A percentile compares a stretch with the other conserved stretches of the same genome.
phyloP scores from a whole-genome alignment of 352 stramenopile genomes.

The Phytophthora agathidicida region DNA sequence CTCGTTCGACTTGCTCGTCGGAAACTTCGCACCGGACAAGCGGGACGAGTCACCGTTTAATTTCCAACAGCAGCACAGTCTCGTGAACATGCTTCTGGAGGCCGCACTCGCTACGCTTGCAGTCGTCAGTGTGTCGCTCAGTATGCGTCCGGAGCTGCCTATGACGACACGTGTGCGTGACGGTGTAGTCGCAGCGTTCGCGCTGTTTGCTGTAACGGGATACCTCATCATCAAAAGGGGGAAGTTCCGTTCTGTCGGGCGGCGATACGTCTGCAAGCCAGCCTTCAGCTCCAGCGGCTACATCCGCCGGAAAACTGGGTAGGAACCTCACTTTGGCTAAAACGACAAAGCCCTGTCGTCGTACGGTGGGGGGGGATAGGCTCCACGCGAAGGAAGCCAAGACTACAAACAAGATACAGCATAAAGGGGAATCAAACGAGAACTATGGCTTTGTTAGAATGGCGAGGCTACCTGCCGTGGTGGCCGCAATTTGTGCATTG shows the following conservation, averaged over 20 bases:
- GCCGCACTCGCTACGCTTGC: constrained; percentile 49
- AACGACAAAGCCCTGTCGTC: too few relatives aligned
- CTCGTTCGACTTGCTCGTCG: constrained; percentile 91
- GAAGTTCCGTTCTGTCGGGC: constrained; percentile 74
- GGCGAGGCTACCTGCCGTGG: too few relatives aligned
- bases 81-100: constrained; percentile 70
- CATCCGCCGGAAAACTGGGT: constrained; percentile 69
- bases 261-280: constrained; percentile 87
- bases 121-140: constrained; percentile 71
- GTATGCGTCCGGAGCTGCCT: constrained; percentile 62
- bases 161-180: constrained; percentile 65
- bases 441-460: too few relatives aligned
- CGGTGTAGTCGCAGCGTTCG: constrained; percentile 56
- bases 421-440: too few relatives aligned
- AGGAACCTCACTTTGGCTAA: too few relatives aligned
- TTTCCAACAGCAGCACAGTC: constrained; percentile 86
- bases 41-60: constrained; percentile 80
- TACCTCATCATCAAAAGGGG: constrained; percentile 88
- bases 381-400: too few relatives aligned
- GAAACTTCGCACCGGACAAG: constrained; percentile 77
- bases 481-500: constrained; percentile 42
- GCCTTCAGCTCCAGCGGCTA: constrained; percentile 88
- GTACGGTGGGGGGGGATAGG: too few relatives aligned
- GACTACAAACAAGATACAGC: too few relatives aligned
- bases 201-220: constrained; percentile 51